Evolutionary conservation across 2,329 filamentous ascomycete genomes (phyloP), one percentile per base, ranked within the genome.

Genomic region (Hymenoscyphus salicellus): DNA sequence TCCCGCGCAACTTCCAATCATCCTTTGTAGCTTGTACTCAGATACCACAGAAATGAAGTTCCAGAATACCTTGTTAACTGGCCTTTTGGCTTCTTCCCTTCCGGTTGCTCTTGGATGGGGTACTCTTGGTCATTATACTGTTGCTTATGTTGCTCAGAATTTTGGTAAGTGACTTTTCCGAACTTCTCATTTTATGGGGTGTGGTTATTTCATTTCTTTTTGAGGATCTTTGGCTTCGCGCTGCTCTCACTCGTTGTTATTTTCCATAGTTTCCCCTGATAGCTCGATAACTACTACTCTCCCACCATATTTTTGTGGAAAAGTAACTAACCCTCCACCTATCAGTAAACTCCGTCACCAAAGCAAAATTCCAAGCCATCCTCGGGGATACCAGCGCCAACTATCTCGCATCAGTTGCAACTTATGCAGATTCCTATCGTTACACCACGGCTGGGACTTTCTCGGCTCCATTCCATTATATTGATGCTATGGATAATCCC

Each of bases 401-500:
- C 72, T 88, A 88, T 72, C 80, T 90, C 30, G 86, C 86, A 61
- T 80, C 80, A 66, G 82, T 89, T 10, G 86, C 87, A 20, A 56
- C 30, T 30, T 33, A 69, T 68, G 86, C 87, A 43, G 87, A 89
- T 77, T 85, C 72, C 17, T 78, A 75, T 74, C 82, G 86, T 28
- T 88, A 89, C 76, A 88, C 84, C 6, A 81, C 83, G 74, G 87
- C 84, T 80, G 86, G 85, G 14, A 79, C 79, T 57, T 89, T 85
- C 77, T 85, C 83, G 6, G 83, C 81, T 69, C 82, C 82, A 36
- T 89, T 86, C 75, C 87, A 90, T 79, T 90, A 85, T 78, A 89
- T 90, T 76, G 87, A 89, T 73, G 86, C 86, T 66, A 81, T 87
- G 70, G 87, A 89, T 74, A 76, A 76, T 71, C 87, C 87, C 60